These are phyloP conservation scores for Leucoagaricus sp. DNA, from an alignment of 1,284 basidiomycete genomes.

Conservation along the genomic window DNA sequence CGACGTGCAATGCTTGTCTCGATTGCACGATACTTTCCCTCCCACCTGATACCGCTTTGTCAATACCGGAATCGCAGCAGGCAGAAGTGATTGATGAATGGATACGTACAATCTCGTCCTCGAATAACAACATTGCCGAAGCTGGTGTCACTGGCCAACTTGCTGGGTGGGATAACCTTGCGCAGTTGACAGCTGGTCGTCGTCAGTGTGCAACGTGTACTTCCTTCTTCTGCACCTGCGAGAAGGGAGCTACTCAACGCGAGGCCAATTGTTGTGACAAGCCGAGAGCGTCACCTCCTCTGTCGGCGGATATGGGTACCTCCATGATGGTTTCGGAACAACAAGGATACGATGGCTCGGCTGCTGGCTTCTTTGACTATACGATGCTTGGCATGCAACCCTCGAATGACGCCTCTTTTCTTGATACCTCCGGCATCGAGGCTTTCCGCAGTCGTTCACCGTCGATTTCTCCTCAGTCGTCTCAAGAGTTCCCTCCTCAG, in stretches of 20 bases:
- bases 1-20: constrained; percentile 54
- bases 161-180: constrained; percentile 1
- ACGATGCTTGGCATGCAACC: constrained; percentile 12
- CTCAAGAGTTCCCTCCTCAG: constrained; percentile 17
- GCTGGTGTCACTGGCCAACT: constrained; percentile 2
- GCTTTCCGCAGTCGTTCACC: constrained; percentile 26
- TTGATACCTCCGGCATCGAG: constrained; percentile 13
- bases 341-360: no score
- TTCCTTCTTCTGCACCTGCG: constrained; percentile 12
- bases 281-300: background rate
- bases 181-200: background rate
- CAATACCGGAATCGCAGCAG: constrained; percentile 31
- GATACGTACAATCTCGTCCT: constrained; percentile 24
- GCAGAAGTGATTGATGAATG: constrained; percentile 30
- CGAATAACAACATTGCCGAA: background rate
- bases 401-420: constrained; percentile 5
- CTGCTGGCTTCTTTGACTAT: constrained; percentile 10
- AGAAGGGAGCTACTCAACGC: background rate
- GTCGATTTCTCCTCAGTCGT: constrained; percentile 28
- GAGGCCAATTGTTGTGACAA: constrained; percentile 8
- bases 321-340: no score
- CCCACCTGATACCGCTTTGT: constrained; percentile 31
- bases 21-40: constrained; percentile 58
- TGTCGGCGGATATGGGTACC: background rate
- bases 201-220: constrained; percentile 9